Percentiles rank a stretch among this genome's conserved stretches.
phyloP scores from a whole-genome alignment of 169 alveolate genomes.

The Toxoplasma gondii region DNA sequence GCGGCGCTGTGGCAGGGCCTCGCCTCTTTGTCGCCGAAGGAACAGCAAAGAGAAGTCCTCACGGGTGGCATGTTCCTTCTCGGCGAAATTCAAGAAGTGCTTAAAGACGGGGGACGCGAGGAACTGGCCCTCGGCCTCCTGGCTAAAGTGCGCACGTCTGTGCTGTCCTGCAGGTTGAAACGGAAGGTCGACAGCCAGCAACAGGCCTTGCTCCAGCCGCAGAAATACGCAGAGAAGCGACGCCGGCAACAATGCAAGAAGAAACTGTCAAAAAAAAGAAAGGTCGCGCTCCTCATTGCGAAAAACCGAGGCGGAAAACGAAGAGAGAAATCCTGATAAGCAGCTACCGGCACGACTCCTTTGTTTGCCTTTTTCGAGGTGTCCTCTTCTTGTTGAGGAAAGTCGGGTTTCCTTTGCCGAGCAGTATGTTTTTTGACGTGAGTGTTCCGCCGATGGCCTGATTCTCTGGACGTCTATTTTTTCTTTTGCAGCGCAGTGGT shows the following conservation, averaged over 20 bases:
- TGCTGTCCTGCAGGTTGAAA: background rate
- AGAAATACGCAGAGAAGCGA: slow-evolving; percentile 6
- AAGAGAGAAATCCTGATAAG: background rate
- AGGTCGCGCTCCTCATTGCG: background rate
- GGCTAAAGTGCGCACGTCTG: background rate
- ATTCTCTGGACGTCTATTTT: too few relatives aligned
- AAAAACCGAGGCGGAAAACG: background rate
- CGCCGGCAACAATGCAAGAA: background rate
- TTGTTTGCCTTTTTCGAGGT: too few relatives aligned
- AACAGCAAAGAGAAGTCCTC: slow-evolving; percentile 17
- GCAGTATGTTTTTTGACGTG: too few relatives aligned
- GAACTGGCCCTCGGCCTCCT: background rate
- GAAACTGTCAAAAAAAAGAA: background rate
- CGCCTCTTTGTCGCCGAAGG: background rate
- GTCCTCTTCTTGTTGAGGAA: too few relatives aligned
- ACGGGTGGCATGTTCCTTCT: background rate
- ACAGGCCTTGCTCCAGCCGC: slow-evolving; percentile 22
- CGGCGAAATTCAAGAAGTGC: background rate
- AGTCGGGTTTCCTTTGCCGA: too few relatives aligned
- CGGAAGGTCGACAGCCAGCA: slow-evolving; percentile 20
- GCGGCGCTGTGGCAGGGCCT: background rate
- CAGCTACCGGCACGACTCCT: too few relatives aligned
- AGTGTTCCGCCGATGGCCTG: too few relatives aligned
- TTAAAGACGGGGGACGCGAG: background rate
- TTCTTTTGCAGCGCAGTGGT: too few relatives aligned